Evolutionary conservation across 176 grass and related monocot genomes (phyloP).

Genomic region (Hyparrhenia diplandra): DNA sequence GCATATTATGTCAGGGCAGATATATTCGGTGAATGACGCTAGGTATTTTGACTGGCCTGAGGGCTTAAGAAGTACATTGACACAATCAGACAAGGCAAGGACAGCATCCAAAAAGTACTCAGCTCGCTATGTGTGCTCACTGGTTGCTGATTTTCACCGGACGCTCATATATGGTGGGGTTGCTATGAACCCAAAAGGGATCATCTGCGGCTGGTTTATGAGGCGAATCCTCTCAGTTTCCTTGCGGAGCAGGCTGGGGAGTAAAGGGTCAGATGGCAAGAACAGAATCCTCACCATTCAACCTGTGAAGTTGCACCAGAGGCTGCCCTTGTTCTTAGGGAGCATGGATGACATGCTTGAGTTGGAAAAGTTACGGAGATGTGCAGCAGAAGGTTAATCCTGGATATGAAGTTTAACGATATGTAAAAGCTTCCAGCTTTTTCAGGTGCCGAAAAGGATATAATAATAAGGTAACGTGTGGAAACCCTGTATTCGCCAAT

Average conservation of each 20-base stretch:
- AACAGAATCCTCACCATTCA: conserved; percentile 74
- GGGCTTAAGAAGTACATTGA: too few relatives aligned
- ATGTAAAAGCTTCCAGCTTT: not conserved
- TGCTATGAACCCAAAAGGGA: conserved; percentile 95
- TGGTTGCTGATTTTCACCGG: conserved; percentile 87
- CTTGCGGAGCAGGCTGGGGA: conserved; percentile 80
- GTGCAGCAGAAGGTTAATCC: conserved; percentile 94
- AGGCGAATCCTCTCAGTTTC: conserved; percentile 91
- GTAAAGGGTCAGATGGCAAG: conserved; percentile 86
- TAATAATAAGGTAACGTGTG: conserved; percentile 10
- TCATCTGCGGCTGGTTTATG: conserved; percentile 85
- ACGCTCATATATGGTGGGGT: conserved; percentile 85
- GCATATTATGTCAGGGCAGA: too few relatives aligned
- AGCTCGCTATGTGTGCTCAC: conserved; percentile 82
- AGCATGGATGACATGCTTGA: conserved; percentile 87
- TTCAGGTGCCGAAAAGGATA: not conserved
- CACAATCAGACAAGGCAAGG: too few relatives aligned
- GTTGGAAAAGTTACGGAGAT: conserved; percentile 80
- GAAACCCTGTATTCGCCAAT: not conserved
- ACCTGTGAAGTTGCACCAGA: conserved; percentile 89
- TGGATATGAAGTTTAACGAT: conserved; percentile 72
- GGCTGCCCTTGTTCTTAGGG: conserved; percentile 80
- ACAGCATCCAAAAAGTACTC: too few relatives aligned
- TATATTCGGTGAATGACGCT: too few relatives aligned
- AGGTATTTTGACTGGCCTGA: too few relatives aligned